Evolutionary conservation across 2,329 filamentous ascomycete genomes (phyloP), one percentile per base, ranked within the genome.

Genomic region (Aspergillus melleus): DNA sequence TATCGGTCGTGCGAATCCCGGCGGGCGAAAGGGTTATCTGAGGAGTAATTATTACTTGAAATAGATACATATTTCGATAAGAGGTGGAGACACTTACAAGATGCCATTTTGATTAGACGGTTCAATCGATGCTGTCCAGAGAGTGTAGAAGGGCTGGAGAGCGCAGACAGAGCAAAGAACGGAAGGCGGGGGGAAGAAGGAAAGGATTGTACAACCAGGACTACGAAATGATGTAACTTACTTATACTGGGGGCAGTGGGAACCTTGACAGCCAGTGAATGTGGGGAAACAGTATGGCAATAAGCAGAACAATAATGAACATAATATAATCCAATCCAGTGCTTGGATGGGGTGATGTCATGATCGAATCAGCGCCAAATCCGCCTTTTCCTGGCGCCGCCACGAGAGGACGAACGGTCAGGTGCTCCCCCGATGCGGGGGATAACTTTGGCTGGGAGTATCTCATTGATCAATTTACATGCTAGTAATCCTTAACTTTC

Each of bases 1-100:
- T 80, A 79, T 30, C 78, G 75, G 61, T 82, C 82, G 72, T 91
- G 88, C 19, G 85, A 81, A 61, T 92, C 89, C 69, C 86, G 86
- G 76, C 83, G 87, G 61, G 84, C 80, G 78, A 95, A 95, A 29
- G 91, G 91, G 74, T 95, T 95, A 24, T 66, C 61, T 67, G 53
- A 14, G 8, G 20, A 22, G 32, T 36, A 9, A 24, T 49, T 42
- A 49, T n/a, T 51, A 51, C 4, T n/a, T 30, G n/a, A 12, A 3
- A 51, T 36, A 36, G 53, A 29, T 9, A 14, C 9, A 2, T 11
- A 12, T 9, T 11, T 12, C 16, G 16, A 22, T 19, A 2, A 9
- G 12, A 19, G 19, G 16, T 22, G 39, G 39, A 16, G 49, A 14
- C n/a, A 52, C 65, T 55, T 58, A 68, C 66, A 62, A 19, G 56